Evolutionary conservation across 345 rosid species (phyloP), one percentile per base, ranked within the genome.

Genomic region (Arabidopsis arenosa): DNA sequence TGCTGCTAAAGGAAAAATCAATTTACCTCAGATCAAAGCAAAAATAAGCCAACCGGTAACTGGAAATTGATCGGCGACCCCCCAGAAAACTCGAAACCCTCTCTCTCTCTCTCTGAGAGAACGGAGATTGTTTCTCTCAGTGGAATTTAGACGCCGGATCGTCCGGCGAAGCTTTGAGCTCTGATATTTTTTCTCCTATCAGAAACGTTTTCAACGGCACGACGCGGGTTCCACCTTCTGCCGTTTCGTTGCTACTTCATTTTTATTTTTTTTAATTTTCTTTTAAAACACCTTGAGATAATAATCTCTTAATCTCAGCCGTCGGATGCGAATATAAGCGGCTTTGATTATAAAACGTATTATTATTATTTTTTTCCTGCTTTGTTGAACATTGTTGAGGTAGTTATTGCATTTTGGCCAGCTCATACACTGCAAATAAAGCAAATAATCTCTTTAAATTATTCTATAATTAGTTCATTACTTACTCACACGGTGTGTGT

Each of bases 171-270:
- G 66, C 39, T 70, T 63, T 35, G 48, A 68, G 62, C 72, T 57
- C 6, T 64, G 72, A 63, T 53, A 6, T 2, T 9, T 26, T 44
- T 44, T 40, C 13, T 17, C 10, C 49, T 61, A 37, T 70, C 54
- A 45, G 51, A 76, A 45, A 76, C 70, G 60, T 56, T 72, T 18
- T 77, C 77, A 77, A 77, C 77, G 81, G 63, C 70, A 76, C 74
- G 65, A 78, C 77, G 81, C 81, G 81, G 78, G 81, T 73, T 72
- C 81, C 77, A 78, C 81, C 33, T 73, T 67, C 28, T 67, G 68
- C 78, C 69, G 81, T 73, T 78, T 78, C 78, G 70, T 73, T 57
- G 35, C 63, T 59, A 32, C 37, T 8, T 48, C n/a, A 0, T 17
- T 39, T 28, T 15, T 6, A 1, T 45, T 35, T 12, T 36, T 45